Percentiles rank a stretch among this genome's conserved stretches.
phyloP scores from a whole-genome alignment of 2,329 filamentous ascomycete genomes.

The Pestalotiopsis sp. region DNA sequence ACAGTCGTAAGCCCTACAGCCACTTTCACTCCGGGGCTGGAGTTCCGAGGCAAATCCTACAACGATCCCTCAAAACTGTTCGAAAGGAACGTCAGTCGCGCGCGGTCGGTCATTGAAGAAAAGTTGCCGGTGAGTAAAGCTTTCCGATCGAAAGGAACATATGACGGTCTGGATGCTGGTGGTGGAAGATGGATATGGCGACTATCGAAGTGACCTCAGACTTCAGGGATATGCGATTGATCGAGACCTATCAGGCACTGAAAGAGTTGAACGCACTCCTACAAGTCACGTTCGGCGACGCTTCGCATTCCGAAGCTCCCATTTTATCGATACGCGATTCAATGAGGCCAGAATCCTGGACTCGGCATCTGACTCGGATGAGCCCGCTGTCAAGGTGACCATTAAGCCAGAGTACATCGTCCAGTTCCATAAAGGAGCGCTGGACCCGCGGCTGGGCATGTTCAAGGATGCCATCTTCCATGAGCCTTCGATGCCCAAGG shows the following conservation, averaged over 20 bases:
- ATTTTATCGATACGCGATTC: background rate
- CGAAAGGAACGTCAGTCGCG: no score
- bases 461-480: constrained; percentile 28
- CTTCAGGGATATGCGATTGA: background rate
- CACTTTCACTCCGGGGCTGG: background rate
- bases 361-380: background rate
- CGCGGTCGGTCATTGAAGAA: no score
- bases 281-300: background rate
- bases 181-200: no score
- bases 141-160: no score
- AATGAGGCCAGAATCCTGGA: background rate
- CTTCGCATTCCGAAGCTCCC: background rate
- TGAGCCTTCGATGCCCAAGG: constrained; percentile 21
- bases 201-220: background rate
- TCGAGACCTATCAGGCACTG: background rate
- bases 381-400: background rate
- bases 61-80: no score
- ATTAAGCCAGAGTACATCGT: background rate
- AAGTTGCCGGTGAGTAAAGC: no score
- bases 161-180: background rate
- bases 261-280: background rate
- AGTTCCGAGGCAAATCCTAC: background rate
- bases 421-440: constrained; percentile 10
- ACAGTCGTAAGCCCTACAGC: background rate
- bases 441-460: constrained; percentile 25